phyloP scores from a whole-genome alignment of 2,329 filamentous ascomycete species.

The Aspergillus arachidicola region DNA sequence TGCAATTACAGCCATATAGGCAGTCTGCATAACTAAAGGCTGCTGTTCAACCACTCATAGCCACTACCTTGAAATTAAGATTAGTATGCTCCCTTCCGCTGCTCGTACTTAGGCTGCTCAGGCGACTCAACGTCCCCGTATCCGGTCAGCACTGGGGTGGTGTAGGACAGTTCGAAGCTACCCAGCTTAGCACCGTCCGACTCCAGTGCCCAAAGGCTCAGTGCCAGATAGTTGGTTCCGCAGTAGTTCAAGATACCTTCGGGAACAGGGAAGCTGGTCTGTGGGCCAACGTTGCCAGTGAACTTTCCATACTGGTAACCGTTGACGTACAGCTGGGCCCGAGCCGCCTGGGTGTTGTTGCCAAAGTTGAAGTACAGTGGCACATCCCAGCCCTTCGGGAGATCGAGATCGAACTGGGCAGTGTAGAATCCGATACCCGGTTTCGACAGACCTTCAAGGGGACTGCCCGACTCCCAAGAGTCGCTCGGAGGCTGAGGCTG shows the following conservation, averaged over 20 bases:
- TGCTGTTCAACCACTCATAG: background rate
- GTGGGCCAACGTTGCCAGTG: slow-evolving; percentile 73
- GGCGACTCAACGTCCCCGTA: slow-evolving; percentile 50
- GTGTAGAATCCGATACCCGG: slow-evolving; percentile 58
- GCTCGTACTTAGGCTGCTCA: slow-evolving; percentile 49
- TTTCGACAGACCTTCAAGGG: slow-evolving; percentile 43
- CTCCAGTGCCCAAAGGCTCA: slow-evolving; percentile 70
- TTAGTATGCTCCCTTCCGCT: slow-evolving; percentile 57
- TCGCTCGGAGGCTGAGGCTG: slow-evolving; percentile 51
- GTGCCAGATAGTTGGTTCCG: slow-evolving; percentile 68
- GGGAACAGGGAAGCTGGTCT: slow-evolving; percentile 71
- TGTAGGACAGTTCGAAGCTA: slow-evolving; percentile 54
- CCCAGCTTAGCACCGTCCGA: slow-evolving; percentile 59
- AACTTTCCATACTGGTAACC: slow-evolving; percentile 74
- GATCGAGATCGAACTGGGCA: slow-evolving; percentile 53
- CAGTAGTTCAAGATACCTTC: slow-evolving; percentile 72
- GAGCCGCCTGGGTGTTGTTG: slow-evolving; percentile 50
- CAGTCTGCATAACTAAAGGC: background rate
- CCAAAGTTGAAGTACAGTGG: slow-evolving; percentile 56
- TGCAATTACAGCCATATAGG: background rate
- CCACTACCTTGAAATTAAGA: background rate
- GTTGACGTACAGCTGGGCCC: slow-evolving; percentile 71
- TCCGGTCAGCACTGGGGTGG: slow-evolving; percentile 55
- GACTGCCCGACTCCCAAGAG: slow-evolving; percentile 37
- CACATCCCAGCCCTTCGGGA: slow-evolving; percentile 58